Percentiles rank a stretch among this genome's conserved stretches.
phyloP scores from a whole-genome alignment of 1,284 basidiomycete species.

The Afroboletus lepidellus region DNA sequence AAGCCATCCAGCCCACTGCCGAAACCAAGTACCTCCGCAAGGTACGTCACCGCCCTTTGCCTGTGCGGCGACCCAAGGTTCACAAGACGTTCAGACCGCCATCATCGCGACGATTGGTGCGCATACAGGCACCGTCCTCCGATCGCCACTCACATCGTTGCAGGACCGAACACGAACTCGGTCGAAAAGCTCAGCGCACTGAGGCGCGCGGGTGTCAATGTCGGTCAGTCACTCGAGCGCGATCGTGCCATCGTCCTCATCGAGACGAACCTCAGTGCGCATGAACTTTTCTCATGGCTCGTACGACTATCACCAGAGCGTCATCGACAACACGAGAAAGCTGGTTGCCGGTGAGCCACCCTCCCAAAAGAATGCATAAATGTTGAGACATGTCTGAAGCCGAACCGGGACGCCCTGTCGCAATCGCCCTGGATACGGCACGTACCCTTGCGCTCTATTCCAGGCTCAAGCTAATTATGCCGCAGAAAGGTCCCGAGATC shows the following conservation, averaged over 20 bases:
- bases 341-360: slow-evolving; percentile 66
- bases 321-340: slow-evolving; percentile 93
- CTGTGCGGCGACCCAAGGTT: background rate
- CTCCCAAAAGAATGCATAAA: background rate
- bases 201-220: slow-evolving; percentile 89
- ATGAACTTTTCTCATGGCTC: slow-evolving; percentile 99
- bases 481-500: slow-evolving; percentile 98
- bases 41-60: slow-evolving; percentile 43
- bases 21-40: slow-evolving; percentile 87
- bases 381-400: slow-evolving; percentile 20
- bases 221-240: slow-evolving; percentile 62
- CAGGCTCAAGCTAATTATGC: slow-evolving; percentile 14
- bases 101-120: slow-evolving; percentile 97
- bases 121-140: slow-evolving; percentile 14
- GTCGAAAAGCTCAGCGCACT: slow-evolving; percentile 83
- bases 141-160: slow-evolving; percentile 14
- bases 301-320: slow-evolving; percentile 96
- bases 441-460: slow-evolving; percentile 23
- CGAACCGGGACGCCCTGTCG: slow-evolving; percentile 85
- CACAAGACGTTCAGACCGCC: slow-evolving; percentile 60
- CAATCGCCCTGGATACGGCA: slow-evolving; percentile 97
- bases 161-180: slow-evolving; percentile 89
- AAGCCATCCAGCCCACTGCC: slow-evolving; percentile 65
- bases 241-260: slow-evolving; percentile 10
- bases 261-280: slow-evolving; percentile 60